These are phyloP conservation scores for Thalassiosira profunda DNA, from an alignment of 108 stramenopile species.

Conservation along the genomic window DNA sequence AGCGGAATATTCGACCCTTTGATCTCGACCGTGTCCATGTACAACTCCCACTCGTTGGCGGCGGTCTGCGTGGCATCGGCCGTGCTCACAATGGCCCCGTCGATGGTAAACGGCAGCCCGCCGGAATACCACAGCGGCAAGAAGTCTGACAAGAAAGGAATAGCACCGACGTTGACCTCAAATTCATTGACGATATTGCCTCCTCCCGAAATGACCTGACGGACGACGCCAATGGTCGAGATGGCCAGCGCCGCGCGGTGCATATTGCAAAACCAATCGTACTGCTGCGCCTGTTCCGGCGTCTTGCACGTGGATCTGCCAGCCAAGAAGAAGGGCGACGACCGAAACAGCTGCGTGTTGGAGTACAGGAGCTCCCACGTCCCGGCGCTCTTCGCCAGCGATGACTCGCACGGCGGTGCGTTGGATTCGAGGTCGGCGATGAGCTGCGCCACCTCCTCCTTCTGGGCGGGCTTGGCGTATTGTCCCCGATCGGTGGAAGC, in stretches of 20 bases:
- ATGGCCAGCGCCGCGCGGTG: slow-evolving; percentile 85
- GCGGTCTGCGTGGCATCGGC: slow-evolving; percentile 56
- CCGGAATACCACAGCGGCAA: slow-evolving; percentile 68
- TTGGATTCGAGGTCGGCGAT: slow-evolving; percentile 53
- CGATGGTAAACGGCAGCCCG: slow-evolving; percentile 77
- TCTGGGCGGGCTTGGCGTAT: slow-evolving; percentile 56
- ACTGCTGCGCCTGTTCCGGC: slow-evolving; percentile 63
- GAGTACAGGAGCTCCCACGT: slow-evolving; percentile 86
- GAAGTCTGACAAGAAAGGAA: slow-evolving; percentile 78
- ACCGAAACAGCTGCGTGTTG: slow-evolving; percentile 82
- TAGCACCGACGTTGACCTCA: slow-evolving; percentile 81
- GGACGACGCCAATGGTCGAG: slow-evolving; percentile 74
- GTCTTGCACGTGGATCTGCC: slow-evolving; percentile 83
- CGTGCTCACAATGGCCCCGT: slow-evolving; percentile 84
- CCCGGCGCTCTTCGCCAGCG: slow-evolving; percentile 51
- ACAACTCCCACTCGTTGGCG: slow-evolving; percentile 56
- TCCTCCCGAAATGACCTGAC: slow-evolving; percentile 68
- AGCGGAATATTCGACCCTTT: slow-evolving; percentile 83
- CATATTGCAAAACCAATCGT: slow-evolving; percentile 93
- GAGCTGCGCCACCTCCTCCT: slow-evolving; percentile 37
- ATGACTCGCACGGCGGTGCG: not conserved
- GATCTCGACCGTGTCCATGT: slow-evolving; percentile 86
- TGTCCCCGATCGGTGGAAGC: slow-evolving; percentile 80
- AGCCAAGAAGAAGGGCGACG: slow-evolving; percentile 90
- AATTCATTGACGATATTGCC: slow-evolving; percentile 76